Percentiles rank a stretch among this genome's conserved stretches.
Conservation (phyloP, 768 basidiomycete genomes). For the Boletus subcaerulescens region DNA sequence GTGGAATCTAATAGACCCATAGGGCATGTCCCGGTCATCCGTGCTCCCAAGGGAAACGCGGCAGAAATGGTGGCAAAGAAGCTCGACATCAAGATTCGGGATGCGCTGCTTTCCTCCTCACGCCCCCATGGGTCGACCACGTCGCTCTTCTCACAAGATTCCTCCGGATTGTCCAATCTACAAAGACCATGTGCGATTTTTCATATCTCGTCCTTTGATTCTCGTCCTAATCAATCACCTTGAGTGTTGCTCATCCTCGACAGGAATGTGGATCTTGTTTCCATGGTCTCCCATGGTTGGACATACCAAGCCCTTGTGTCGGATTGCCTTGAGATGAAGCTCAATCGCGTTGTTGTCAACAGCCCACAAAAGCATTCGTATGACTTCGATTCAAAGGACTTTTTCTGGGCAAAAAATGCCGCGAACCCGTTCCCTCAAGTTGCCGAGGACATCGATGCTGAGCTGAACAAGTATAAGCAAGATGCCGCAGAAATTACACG, state of each 20-base stretch:
- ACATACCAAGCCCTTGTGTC: constrained; percentile 98
- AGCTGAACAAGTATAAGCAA: constrained; percentile 89
- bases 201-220: not conserved
- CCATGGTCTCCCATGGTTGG: constrained; percentile 96
- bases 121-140: constrained; percentile 53
- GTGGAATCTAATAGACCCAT: not conserved
- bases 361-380: constrained; percentile 77
- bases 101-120: constrained; percentile 71
- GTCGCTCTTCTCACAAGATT: constrained; percentile 75
- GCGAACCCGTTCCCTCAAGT: constrained; percentile 97
- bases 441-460: constrained; percentile 93
- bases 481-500: constrained; percentile 97
- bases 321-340: constrained; percentile 94
- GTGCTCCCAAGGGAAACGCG: constrained; percentile 92
- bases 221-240: constrained; percentile 8
- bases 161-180: constrained; percentile 78
- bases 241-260: constrained; percentile 91
- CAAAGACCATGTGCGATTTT: constrained; percentile 75
- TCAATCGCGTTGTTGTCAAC: constrained; percentile 88
- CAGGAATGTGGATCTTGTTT: constrained; percentile 90
- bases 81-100: constrained; percentile 87
- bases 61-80: constrained; percentile 99
- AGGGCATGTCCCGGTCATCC: constrained; percentile 94
- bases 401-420: constrained; percentile 98
- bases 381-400: constrained; percentile 97